A percentile compares a stretch with the other conserved stretches of the same genome.
Evolutionary conservation across 768 basidiomycete species (phyloP).

Genomic region (Lactarius akahatsu): DNA sequence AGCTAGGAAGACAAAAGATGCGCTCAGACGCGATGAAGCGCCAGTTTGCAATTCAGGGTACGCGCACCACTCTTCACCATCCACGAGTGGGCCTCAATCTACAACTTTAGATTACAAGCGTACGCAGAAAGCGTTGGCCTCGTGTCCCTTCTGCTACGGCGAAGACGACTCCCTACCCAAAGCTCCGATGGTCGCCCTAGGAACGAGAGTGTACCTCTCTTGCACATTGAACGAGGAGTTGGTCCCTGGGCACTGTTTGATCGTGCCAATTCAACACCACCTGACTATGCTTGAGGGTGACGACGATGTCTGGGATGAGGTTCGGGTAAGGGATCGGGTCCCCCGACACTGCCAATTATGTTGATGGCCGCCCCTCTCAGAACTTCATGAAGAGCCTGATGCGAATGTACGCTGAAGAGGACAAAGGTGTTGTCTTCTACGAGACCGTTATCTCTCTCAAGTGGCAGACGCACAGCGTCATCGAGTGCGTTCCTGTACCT

Average conservation of each 20-base stretch:
- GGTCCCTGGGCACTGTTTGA: conserved; percentile 89
- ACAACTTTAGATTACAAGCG: conserved; percentile 77
- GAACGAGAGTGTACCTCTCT: conserved; percentile 86
- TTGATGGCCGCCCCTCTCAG: conserved; percentile 36
- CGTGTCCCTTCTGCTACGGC: conserved; percentile 87
- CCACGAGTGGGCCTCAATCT: conserved; percentile 15
- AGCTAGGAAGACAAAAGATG: conserved; percentile 91
- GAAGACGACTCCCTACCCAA: conserved; percentile 90
- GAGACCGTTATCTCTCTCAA: conserved; percentile 89
- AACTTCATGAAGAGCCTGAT: conserved; percentile 92
- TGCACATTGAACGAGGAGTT: conserved; percentile 87
- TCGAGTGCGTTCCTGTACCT: conserved; percentile 92
- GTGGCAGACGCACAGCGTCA: conserved; percentile 86
- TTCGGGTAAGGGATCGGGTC: conserved; percentile 58
- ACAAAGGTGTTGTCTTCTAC: conserved; percentile 93
- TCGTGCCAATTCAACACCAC: conserved; percentile 95
- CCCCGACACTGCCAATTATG: not conserved
- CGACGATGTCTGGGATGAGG: conserved; percentile 98
- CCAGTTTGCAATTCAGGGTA: conserved; percentile 94
- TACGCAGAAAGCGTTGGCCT: conserved; percentile 86
- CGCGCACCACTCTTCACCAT: conserved; percentile 25
- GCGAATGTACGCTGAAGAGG: conserved; percentile 89
- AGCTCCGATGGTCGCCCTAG: conserved; percentile 86
- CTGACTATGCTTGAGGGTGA: conserved; percentile 89
- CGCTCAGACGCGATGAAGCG: conserved; percentile 95